phyloP scores from a whole-genome alignment of 164 flowering plant species.

The Annona cherimola region DNA sequence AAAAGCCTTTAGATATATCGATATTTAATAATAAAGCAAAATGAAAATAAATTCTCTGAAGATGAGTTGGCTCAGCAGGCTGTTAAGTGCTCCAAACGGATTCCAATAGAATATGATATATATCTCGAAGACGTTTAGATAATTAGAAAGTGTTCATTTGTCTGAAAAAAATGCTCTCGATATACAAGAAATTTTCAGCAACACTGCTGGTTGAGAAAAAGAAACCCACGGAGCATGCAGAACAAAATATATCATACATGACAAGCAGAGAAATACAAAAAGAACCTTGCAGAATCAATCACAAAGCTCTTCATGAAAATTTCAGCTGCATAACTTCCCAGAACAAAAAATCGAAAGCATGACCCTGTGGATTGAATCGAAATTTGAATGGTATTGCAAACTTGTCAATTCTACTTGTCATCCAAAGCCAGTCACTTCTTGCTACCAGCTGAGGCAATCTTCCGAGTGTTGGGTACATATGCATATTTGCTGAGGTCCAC shows the following conservation, averaged over 20 bases:
- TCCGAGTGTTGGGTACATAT: conserved; percentile 37
- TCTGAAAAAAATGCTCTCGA: background rate
- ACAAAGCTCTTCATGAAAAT: background rate
- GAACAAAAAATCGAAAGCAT: background rate
- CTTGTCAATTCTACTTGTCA: background rate
- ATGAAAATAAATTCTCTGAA: no score
- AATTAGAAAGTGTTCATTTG: no score
- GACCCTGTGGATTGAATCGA: background rate
- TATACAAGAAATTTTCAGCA: background rate
- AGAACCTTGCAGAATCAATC: background rate
- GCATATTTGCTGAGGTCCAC: conserved; percentile 45
- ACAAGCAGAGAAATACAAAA: background rate
- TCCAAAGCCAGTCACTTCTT: conserved; percentile 5
- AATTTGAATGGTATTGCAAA: background rate
- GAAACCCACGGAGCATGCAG: background rate
- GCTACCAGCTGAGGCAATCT: conserved; percentile 17
- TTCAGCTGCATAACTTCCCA: background rate
- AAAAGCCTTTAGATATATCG: no score
- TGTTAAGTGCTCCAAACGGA: no score
- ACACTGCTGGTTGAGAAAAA: background rate
- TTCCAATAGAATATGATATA: no score
- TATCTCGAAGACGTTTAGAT: no score
- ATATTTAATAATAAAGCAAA: no score
- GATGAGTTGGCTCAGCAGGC: no score
- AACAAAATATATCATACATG: background rate